Percentiles rank a stretch among this genome's conserved stretches.
Evolutionary conservation across 2,329 filamentous ascomycete species (phyloP).

Genomic region (Apiospora arundinis): DNA sequence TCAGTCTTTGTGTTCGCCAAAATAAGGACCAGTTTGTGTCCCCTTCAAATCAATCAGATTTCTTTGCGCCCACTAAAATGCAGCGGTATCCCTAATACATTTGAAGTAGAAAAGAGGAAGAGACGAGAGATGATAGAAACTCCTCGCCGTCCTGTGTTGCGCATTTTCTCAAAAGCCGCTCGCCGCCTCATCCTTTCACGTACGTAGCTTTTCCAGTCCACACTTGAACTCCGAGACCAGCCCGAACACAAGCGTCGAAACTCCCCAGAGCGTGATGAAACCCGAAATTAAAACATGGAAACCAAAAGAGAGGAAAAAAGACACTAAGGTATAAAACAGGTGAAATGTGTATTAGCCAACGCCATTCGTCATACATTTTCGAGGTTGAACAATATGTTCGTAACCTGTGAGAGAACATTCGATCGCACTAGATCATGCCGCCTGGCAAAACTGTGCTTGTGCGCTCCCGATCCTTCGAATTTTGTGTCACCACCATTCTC

Average conservation of each 20-base stretch:
- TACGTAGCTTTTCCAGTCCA: conserved; percentile 1
- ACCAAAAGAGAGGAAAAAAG: conserved; percentile 21
- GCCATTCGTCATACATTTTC: conserved; percentile 4
- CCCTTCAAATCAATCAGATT: not conserved
- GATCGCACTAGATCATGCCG: conserved; percentile 51
- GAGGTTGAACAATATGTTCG: not conserved
- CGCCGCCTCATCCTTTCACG: not conserved
- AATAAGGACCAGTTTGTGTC: not conserved
- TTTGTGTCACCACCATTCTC: conserved; percentile 42
- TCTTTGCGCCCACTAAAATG: conserved; percentile 9
- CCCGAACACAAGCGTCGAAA: conserved; percentile 21
- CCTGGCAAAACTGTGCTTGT: conserved; percentile 44
- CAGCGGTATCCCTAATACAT: conserved; percentile 12
- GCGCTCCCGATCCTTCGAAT: conserved; percentile 21
- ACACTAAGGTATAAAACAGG: conserved; percentile 20
- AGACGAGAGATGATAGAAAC: not conserved
- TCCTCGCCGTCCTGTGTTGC: not conserved
- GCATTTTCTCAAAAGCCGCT: not conserved
- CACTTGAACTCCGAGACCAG: conserved; percentile 25
- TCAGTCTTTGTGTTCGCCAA: conserved; percentile 4
- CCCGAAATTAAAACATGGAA: conserved; percentile 15
- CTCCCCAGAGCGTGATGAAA: conserved; percentile 5
- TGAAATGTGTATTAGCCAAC: conserved; percentile 16
- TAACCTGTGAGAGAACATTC: not conserved
- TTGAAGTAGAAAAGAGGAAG: not conserved